Conservation (phyloP, 2,329 filamentous ascomycete genomes). For the Incumbomyces delicatus region DNA sequence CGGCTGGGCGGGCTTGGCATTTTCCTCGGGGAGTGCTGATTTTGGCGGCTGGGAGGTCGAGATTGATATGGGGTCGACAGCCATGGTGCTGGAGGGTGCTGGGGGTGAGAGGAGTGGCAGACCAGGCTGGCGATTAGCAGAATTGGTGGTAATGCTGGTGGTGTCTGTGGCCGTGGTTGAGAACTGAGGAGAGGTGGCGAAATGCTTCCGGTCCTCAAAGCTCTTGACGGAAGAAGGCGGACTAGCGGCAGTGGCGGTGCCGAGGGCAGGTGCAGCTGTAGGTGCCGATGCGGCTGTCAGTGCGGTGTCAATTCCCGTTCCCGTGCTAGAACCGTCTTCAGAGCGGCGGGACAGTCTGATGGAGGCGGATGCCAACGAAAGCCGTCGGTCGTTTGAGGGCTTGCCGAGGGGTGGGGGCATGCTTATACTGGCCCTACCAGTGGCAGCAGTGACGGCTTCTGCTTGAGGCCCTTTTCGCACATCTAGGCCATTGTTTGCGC, state of each 20-base stretch:
- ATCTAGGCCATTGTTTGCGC: constrained; percentile 27
- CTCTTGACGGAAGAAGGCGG: constrained; percentile 24
- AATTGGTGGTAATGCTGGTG: constrained; percentile 18
- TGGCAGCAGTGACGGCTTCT: constrained; percentile 47
- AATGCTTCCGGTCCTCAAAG: constrained; percentile 27
- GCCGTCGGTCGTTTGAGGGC: constrained; percentile 17
- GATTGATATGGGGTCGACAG: background rate
- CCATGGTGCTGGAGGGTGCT: background rate
- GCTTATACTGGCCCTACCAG: constrained; percentile 52
- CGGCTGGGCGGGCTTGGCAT: constrained; percentile 3
- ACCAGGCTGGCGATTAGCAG: constrained; percentile 13
- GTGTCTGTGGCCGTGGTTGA: constrained; percentile 20
- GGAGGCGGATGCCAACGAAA: constrained; percentile 13
- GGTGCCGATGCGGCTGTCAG: no score
- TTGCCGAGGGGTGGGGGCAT: constrained; percentile 48
- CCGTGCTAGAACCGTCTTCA: background rate
- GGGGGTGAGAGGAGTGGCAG: constrained; percentile 19
- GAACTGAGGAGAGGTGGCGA: constrained; percentile 14
- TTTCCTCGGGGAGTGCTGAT: background rate
- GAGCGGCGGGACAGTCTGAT: constrained; percentile 12
- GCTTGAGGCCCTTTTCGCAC: constrained; percentile 50
- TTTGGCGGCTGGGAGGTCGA: background rate
- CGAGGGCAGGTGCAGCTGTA: background rate
- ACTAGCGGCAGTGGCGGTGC: constrained; percentile 13
- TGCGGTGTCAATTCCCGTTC: no score